Evolutionary conservation across 2,329 filamentous ascomycete genomes (phyloP), one percentile per base, ranked within the genome.

Genomic region (Diaporthe vexans): DNA sequence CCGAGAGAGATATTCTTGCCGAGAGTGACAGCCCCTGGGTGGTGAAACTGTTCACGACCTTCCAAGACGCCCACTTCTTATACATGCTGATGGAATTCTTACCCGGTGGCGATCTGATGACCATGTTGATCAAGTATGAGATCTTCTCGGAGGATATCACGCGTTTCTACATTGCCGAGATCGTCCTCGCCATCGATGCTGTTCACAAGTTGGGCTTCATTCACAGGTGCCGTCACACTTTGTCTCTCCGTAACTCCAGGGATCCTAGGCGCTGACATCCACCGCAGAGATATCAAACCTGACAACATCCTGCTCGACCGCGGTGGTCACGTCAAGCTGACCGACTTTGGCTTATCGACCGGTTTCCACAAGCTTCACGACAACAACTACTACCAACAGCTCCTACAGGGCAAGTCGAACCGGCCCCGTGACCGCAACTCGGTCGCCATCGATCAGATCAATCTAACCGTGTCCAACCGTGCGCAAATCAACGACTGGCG

Each of bases 41-140:
- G 21, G 97, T 99, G 80, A 99, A 98, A 88, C 91, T 99, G 76
- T 97, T 94, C 86, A 98, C 97, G 17, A 98, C 97, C 0, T 99
- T 99, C 88, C 97, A 99, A 85, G 97, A 99, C 82, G 90, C 91
- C 59, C 96, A 97, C 78, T 99, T 98, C 86, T 88, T 99, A 48
- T 99, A 99, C 87, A 97, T 99, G 93, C 89, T 99, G 76, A 99
- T 99, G 97, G 97, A 99, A 85, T 99, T 98, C 85, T 90, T 99
- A 83, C 97, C 97, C 10, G 97, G 97, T 84, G 97, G 97, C 84
- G 97, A 99, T 86, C 85, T 99, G 83, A 99, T 99, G 97, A 99
- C 97, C 4, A 99, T 99, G 97, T 89, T 99, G 79, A 99, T 99
- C 87, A 99, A 98, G 89, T 99, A 99, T 81, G 97, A 99, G 83